phyloP scores from a whole-genome alignment of 2,329 filamentous ascomycete genomes.

The Stagonosporopsis vannaccii region DNA sequence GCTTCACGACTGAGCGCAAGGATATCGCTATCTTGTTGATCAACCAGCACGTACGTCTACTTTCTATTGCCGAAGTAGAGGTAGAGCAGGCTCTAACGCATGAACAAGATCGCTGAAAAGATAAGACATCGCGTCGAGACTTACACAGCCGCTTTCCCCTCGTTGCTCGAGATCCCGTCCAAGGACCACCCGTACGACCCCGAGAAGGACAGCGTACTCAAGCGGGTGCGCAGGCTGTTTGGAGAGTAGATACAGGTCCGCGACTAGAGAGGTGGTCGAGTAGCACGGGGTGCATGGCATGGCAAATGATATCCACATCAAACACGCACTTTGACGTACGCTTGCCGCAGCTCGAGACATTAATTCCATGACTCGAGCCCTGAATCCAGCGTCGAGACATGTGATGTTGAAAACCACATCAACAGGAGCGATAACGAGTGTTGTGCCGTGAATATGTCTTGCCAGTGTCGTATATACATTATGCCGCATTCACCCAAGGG shows the following conservation, averaged over 20 bases:
- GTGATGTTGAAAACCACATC: neutral
- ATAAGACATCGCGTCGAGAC: slow-evolving; percentile 91
- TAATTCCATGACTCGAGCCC: too few relatives aligned
- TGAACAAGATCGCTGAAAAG: slow-evolving; percentile 80
- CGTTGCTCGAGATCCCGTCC: slow-evolving; percentile 93
- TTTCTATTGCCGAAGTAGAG: too few relatives aligned
- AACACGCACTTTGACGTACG: neutral
- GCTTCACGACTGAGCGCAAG: slow-evolving; percentile 87
- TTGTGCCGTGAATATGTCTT: slow-evolving; percentile 17
- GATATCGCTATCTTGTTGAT: slow-evolving; percentile 97
- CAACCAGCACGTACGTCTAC: slow-evolving; percentile 85
- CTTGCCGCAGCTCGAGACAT: neutral
- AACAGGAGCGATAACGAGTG: neutral
- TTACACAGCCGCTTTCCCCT: slow-evolving; percentile 95
- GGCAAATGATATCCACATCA: slow-evolving; percentile 13
- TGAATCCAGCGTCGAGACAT: neutral
- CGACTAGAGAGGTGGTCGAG: neutral
- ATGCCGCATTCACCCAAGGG: slow-evolving; percentile 4
- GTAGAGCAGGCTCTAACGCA: slow-evolving; percentile 13
- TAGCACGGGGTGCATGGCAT: slow-evolving; percentile 3
- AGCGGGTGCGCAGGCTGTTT: slow-evolving; percentile 79
- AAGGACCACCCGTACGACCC: slow-evolving; percentile 99
- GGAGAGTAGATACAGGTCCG: slow-evolving; percentile 65
- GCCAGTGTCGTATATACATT: slow-evolving; percentile 32
- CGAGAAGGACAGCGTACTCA: slow-evolving; percentile 96